Evolutionary conservation across 805 yeast species (phyloP), one percentile per base, ranked within the genome.

Genomic region (Cyberlindnera meyerae): DNA sequence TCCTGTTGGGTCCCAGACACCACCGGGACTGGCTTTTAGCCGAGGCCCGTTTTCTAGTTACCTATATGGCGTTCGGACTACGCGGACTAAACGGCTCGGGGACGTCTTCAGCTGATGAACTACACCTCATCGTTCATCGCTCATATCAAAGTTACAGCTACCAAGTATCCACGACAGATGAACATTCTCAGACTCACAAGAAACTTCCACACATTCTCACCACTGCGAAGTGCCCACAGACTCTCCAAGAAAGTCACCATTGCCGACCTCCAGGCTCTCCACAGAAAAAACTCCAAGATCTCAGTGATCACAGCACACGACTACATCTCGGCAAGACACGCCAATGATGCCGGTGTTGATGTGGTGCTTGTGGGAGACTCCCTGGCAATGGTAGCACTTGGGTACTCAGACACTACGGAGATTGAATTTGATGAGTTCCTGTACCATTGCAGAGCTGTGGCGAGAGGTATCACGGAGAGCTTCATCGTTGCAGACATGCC

Each of bases 331-430:
- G 93, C 79, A 1, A 64, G 67, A 21, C 65, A 82, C 49, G 94
- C 88, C 0, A 79, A 81, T 17, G 58, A 68, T 13, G 75, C 89
- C 0, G 70, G 73, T 1, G 68, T 77, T 3, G 97, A 90, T 49
- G 69, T 80, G 40, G 67, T 80, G 6, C 68, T 90, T 3, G 79
- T 90, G 4, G 98, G 98, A 4, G 98, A 90, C 58, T 89, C 97
- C 1, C 62, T 93, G 18, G 87, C 96, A 0, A 90, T 88, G 96
- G 89, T 85, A 1, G 72, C 95, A 0, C 68, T 86, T 44, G 98
- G 98, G 0, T 80, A 82, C 53, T 68, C 68, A 3, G 78, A 82
- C 28, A 82, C 97, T 0, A 77, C 81, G 42, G 83, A 83, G 50
- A 61, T 93, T 18, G 70, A 79, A 3, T 73, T 87, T 34, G 89